Evolutionary conservation across 495 filamentous ascomycete genomes (phyloP), one percentile per base, ranked within the genome.

Genomic region (Aspergillus avenaceus): DNA sequence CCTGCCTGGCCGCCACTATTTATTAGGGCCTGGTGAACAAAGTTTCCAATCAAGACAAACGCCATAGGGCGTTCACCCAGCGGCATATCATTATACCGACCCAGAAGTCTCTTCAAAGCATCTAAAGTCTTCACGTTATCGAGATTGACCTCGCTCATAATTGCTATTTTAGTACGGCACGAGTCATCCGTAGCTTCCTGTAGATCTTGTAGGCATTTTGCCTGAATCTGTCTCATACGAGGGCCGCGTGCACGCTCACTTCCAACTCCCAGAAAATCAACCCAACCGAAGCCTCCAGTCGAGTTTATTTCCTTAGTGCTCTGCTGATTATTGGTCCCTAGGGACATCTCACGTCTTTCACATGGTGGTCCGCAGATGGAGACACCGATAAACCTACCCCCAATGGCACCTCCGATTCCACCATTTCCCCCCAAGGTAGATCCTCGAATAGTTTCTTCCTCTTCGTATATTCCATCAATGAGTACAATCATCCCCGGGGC

Each of bases 401-500:
- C 90, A 55, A 97, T 90, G 12, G 84, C 86, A 16, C 91, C 91
- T 16, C 91, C 91, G 25, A 97, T 81, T 13, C 91, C 91, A 25
- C 81, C 84, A 54, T 81, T 85, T 8, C 85, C 82, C 25, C 87
- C 86, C 0, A 95, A 73, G 1, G 81, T 82, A 8, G 79, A 82
- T 8, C 83, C 82, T 27, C 70, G 67, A 23, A 80, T 77, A 57
- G 82, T 81, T 47, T 87, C 87, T 58, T 95, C 90, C 64, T 97
- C 93, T 67, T 96, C 91, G 61, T 97, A 98, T 18, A 90, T 79
- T 2, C 93, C 93, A 60, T 97, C 95, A 6, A 97, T 82, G 23
- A 97, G 75, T 3, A 97, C 86, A 49, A 98, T 89, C 89, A 96
- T 96, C 2, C 93, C 93, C 0, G 93, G 91, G 0, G 83, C 80